Conservation (phyloP, 192 early-diverging fungal genomes). For the Haplosporangium gracile region DNA sequence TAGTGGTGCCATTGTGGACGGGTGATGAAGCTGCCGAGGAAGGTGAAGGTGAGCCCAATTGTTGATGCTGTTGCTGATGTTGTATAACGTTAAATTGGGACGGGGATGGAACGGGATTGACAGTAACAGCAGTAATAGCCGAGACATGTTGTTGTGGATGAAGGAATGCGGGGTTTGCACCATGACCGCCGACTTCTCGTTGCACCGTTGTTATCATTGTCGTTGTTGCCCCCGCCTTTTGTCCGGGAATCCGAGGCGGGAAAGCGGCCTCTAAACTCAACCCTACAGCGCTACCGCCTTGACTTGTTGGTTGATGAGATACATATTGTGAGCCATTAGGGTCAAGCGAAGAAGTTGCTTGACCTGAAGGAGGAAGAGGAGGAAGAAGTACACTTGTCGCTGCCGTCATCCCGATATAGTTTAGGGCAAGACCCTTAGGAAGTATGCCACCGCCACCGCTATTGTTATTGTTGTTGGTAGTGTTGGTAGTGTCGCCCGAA, state of each 20-base stretch:
- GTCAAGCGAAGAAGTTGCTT: neutral
- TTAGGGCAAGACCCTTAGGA: neutral
- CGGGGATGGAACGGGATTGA: neutral
- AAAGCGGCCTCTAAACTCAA: neutral
- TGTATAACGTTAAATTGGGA: neutral
- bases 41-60: conserved; percentile 8
- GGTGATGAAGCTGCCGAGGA: conserved; percentile 18
- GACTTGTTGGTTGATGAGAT: neutral
- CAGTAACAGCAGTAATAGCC: neutral
- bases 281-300: neutral
- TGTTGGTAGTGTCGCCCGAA: too few relatives aligned
- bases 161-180: conserved; percentile 2
- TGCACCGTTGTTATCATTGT: neutral
- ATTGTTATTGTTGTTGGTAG: neutral
- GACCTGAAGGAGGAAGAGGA: neutral
- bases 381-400: neutral
- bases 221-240: neutral
- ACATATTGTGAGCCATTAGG: neutral
- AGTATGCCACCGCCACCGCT: neutral
- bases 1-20: neutral
- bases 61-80: neutral
- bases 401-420: neutral
- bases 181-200: neutral
- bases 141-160: neutral
- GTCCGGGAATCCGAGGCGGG: neutral